phyloP scores from a whole-genome alignment of 768 basidiomycete species.

The Tubosaeta brunneosetosa region DNA sequence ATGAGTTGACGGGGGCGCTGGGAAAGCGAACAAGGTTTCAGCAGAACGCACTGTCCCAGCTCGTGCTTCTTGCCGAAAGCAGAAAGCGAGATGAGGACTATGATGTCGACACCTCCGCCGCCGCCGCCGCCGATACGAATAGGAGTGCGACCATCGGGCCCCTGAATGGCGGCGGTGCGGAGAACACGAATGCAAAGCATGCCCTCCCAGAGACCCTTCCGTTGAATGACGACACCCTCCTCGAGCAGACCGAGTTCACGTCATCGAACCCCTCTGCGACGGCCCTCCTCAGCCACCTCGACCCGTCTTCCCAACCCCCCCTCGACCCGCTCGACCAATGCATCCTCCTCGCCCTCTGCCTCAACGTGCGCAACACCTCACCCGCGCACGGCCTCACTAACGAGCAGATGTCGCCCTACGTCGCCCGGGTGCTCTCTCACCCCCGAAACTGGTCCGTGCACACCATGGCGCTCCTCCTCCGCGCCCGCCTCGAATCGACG shows the following conservation, averaged over 20 bases:
- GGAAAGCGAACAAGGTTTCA: slow-evolving; percentile 96
- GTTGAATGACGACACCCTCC: slow-evolving; percentile 92
- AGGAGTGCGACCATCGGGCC: not conserved
- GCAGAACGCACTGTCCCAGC: slow-evolving; percentile 75
- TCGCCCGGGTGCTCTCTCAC: slow-evolving; percentile 82
- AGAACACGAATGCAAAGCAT: no score
- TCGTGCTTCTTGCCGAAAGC: slow-evolving; percentile 91
- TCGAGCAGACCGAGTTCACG: slow-evolving; percentile 92
- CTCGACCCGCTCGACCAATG: slow-evolving; percentile 93
- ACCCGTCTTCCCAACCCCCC: slow-evolving; percentile 79
- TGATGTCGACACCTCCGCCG: slow-evolving; percentile 6
- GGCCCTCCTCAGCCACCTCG: slow-evolving; percentile 60
- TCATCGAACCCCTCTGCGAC: slow-evolving; percentile 53
- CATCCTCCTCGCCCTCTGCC: slow-evolving; percentile 84
- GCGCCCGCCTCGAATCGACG: slow-evolving; percentile 83
- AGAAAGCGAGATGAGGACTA: slow-evolving; percentile 37
- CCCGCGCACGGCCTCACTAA: slow-evolving; percentile 86
- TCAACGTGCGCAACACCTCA: slow-evolving; percentile 85
- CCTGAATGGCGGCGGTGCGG: slow-evolving; percentile 2
- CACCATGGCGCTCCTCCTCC: slow-evolving; percentile 92
- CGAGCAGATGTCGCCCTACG: slow-evolving; percentile 91
- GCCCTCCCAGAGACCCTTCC: slow-evolving; percentile 70
- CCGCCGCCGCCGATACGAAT: not conserved
- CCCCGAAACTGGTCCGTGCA: slow-evolving; percentile 95
- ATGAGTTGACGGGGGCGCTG: slow-evolving; percentile 87